Evolutionary conservation across 2,329 filamentous ascomycete genomes (phyloP), one percentile per base, ranked within the genome.

Genomic region (Fonsecaea erecta): DNA sequence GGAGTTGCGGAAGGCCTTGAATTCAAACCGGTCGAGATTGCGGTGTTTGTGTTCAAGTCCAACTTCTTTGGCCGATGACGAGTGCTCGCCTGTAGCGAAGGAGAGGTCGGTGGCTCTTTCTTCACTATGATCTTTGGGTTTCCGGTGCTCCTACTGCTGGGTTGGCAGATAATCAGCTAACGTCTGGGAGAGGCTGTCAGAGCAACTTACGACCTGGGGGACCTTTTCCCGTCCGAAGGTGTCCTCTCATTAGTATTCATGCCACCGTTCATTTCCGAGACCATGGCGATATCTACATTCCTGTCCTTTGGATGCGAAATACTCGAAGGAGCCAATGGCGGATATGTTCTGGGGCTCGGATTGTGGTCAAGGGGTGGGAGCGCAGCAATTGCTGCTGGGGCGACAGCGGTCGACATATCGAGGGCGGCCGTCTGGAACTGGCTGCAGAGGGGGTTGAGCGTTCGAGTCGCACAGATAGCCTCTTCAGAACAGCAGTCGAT

Each of bases 81-180:
- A 60, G 90, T 86, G 65, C 87, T 86, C 59, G 87, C 84, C 74
- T 79, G 78, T 63, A 95, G 86, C 69, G 90, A 90, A 60, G 94
- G 94, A 53, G 94, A 97, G 48, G 90, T 81, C 12, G 80, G 87
- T 35, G 93, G 93, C 78, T 99, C 95, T 79, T 97, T 97, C 84
- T 98, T 98, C 65, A 99, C 93, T 70, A 96, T 85, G 68, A 97
- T 96, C 80, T 92, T 93, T 46, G 91, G 91, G 65, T 83, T 79
- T 57, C 83, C 77, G 77, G 80, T 78, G 76, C 84, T 82, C 79
- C 72, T 74, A 61, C 75, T 75, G 2, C 74, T 34, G 74, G 75
- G 56, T 40, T 26, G 46, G 51, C 52, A 5, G 32, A 46, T 57
- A 68, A 71, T 61, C 67, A 71, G 66, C 73, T 66, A 63, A 69